A percentile compares a stretch with the other conserved stretches of the same genome.
phyloP scores from a whole-genome alignment of 2,329 filamentous ascomycete genomes.

The Microdochium paspali region DNA sequence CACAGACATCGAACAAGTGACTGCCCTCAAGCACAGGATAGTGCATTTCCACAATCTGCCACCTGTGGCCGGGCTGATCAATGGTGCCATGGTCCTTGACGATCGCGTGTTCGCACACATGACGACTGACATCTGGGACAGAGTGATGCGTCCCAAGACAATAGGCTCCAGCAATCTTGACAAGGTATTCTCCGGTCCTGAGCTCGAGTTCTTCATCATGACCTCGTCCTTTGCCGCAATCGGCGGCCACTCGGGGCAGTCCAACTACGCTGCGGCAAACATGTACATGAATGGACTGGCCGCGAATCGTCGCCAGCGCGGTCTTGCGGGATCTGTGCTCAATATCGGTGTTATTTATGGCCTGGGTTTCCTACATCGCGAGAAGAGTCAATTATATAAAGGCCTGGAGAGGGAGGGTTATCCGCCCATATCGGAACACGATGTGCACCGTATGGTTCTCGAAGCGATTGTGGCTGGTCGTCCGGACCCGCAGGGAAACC shows the following conservation, averaged over 20 bases:
- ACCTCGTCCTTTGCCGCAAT: conserved; percentile 34
- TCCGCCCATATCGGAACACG: conserved; percentile 37
- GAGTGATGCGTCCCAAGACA: conserved; percentile 30
- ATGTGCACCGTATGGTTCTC: conserved; percentile 40
- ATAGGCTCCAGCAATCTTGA: conserved; percentile 29
- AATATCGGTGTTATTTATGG: conserved; percentile 38
- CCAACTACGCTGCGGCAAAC: conserved; percentile 35
- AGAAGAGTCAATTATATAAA: conserved; percentile 26
- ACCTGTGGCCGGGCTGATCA: conserved; percentile 27
- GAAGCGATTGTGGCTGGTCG: conserved; percentile 36
- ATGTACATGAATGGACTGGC: conserved; percentile 37
- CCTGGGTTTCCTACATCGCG: conserved; percentile 30
- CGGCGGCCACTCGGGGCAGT: conserved; percentile 32
- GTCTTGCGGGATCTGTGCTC: conserved; percentile 25
- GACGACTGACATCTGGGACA: conserved; percentile 23
- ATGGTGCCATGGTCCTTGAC: conserved; percentile 35
- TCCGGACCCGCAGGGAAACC: conserved; percentile 8
- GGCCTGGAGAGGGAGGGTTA: conserved; percentile 33
- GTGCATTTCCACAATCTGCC: conserved; percentile 13
- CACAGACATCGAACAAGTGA: conserved; percentile 16
- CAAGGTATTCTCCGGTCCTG: conserved; percentile 17
- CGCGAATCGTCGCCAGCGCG: conserved; percentile 21
- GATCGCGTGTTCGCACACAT: conserved; percentile 31
- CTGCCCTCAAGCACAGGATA: conserved; percentile 10
- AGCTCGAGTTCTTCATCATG: conserved; percentile 36